Evolutionary conservation across 2,329 filamentous ascomycete genomes (phyloP), one percentile per base, ranked within the genome.

Genomic region (Colletotrichum eleusines): DNA sequence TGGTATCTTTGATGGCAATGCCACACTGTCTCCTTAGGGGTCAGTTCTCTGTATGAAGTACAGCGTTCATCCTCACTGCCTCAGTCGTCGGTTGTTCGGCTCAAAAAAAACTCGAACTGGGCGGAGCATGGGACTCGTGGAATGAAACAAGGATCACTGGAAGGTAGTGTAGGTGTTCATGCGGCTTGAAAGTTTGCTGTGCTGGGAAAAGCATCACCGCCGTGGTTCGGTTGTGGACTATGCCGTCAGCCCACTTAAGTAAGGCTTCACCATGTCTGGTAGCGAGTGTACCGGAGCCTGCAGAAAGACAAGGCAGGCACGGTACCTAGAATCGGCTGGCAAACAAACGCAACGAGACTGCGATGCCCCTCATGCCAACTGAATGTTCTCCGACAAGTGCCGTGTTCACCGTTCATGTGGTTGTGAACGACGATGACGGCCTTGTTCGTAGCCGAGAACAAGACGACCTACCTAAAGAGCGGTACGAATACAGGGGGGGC

Each of bases 11-110:
- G 46, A 53, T 48, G 46, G 65, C 61, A 46, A 61, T 50, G 66
- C 60, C 69, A 70, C 69, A 70, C 69, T 55, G 66, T 54, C 28
- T 66, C 38, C 31, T 50, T 7, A n/a, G 66, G n/a, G 66, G 66
- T 65, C 69, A 57, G 69, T 63, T 61, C 69, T 58, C 66, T 16
- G 58, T 28, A 23, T 63, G 51, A 68, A 63, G 23, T 68, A 53
- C 68, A 71, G 42, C 63, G 68, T 63, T 63, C 58, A 68, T 68
- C 64, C 66, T 42, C 51, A 28, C 35, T 58, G 60, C 31, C 33
- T 42, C 60, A 46, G 46, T 58, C 64, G 38, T 71, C 64, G 57
- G 64, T 58, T 68, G 48, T 51, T 71, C 64, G 57, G 68, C 46
- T 28, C 28, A 54, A 68, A 68, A 26, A 71, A 68, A 26, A 71